These are phyloP conservation scores for Solanum hybrid DNA, from an alignment of 305 asterid species.

Conservation along the genomic window DNA sequence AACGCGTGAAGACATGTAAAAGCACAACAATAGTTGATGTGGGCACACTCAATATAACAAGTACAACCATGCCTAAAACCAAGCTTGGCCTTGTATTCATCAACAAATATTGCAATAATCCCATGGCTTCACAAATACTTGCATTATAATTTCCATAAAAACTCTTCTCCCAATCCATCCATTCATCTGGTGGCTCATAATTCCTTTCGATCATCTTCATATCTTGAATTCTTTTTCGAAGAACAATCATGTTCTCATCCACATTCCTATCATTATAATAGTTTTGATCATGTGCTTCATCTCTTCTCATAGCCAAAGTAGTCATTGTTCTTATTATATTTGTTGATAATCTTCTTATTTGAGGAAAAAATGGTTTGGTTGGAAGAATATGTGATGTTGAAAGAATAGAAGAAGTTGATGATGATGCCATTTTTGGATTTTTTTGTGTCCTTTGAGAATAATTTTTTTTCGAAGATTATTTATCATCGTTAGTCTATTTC, in stretches of 20 bases:
- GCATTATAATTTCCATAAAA: neutral
- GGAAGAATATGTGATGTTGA: neutral
- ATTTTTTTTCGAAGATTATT: neutral
- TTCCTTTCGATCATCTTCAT: constrained; percentile 14
- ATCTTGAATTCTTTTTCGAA: constrained; percentile 29
- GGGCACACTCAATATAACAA: constrained; percentile 14
- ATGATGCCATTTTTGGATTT: neutral
- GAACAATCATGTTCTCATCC: constrained; percentile 30
- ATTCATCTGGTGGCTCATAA: neutral
- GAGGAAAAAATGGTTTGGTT: neutral
- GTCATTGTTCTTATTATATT: neutral
- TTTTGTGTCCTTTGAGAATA: neutral
- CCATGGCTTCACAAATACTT: constrained; percentile 27
- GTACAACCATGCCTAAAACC: constrained; percentile 19
- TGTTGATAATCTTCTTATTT: neutral
- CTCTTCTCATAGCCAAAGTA: constrained; percentile 12
- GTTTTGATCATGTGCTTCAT: constrained; percentile 4
- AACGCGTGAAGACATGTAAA: neutral
- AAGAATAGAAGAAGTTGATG: neutral
- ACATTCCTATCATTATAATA: constrained; percentile 13
- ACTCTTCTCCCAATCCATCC: constrained; percentile 19
- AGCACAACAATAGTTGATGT: neutral
- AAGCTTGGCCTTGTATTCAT: constrained; percentile 33
- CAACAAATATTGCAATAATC: constrained; percentile 22
- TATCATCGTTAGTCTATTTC: neutral